A percentile compares a stretch with the other conserved stretches of the same genome.
phyloP scores from a whole-genome alignment of 371 early-diverging fungal species.

The Mortierella sp. region DNA sequence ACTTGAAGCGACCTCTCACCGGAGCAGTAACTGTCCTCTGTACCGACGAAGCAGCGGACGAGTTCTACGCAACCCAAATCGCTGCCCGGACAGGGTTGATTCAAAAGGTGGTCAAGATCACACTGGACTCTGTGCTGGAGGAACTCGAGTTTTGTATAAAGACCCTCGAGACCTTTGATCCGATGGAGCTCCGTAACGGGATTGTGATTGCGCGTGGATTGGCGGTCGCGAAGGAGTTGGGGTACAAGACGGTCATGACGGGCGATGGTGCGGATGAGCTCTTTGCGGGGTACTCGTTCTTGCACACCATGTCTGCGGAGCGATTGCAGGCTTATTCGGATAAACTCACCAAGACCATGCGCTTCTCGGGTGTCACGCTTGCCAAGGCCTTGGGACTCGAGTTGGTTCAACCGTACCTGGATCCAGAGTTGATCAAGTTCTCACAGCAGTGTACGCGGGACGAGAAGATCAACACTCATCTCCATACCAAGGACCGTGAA shows the following conservation, averaged over 20 bases:
- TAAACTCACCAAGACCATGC: slow-evolving; percentile 60
- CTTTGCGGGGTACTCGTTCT: slow-evolving; percentile 73
- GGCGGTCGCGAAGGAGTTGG: slow-evolving; percentile 55
- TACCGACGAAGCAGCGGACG: slow-evolving; percentile 61
- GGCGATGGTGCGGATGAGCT: slow-evolving; percentile 78
- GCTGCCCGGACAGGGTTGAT: slow-evolving; percentile 51
- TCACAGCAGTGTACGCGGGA: slow-evolving; percentile 59
- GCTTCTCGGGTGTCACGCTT: slow-evolving; percentile 62
- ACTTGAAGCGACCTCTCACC: slow-evolving; percentile 20
- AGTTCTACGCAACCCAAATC: slow-evolving; percentile 61
- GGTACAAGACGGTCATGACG: slow-evolving; percentile 67
- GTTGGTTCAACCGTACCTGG: slow-evolving; percentile 66
- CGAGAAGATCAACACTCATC: slow-evolving; percentile 58
- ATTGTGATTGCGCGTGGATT: slow-evolving; percentile 65
- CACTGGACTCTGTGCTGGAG: slow-evolving; percentile 48
- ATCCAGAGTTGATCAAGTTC: slow-evolving; percentile 61
- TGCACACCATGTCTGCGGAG: slow-evolving; percentile 61
- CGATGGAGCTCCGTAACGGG: slow-evolving; percentile 73
- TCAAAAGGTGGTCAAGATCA: slow-evolving; percentile 60
- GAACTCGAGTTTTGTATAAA: slow-evolving; percentile 59
- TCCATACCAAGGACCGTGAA: slow-evolving; percentile 30
- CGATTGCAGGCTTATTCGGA: slow-evolving; percentile 58
- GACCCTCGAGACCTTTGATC: slow-evolving; percentile 68
- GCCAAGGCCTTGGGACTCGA: slow-evolving; percentile 57
- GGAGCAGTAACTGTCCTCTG: slow-evolving; percentile 56